Evolutionary conservation across 495 filamentous ascomycete genomes (phyloP), one percentile per base, ranked within the genome.

Genomic region (Penicillium taxi): DNA sequence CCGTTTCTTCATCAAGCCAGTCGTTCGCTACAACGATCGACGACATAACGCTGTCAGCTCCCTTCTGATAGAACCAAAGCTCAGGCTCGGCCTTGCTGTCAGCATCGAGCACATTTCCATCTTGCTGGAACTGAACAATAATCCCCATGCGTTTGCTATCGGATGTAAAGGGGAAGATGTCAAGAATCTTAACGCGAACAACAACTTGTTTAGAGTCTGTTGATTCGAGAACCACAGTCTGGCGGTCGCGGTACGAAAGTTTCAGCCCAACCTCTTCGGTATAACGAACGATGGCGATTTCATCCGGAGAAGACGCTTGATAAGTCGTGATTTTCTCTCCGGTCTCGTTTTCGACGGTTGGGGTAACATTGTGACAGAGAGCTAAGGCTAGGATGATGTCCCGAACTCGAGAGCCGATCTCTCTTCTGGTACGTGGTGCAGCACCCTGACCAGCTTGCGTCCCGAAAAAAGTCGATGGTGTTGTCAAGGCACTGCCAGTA

Each of bases 61-160:
- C 93, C 58, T 99, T 99, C 44, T 99, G 88, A 50, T 87, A 99
- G 60, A 99, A 99, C 86, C 91, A 96, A 15, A 96, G 88, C 50
- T 96, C 89, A 18, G 76, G 72, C 23, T 64, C 66, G 8, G 64
- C 56, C 9, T 67, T 64, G 21, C 22, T 22, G 1, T 44, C 36
- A 1, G 56, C 48, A 5, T 55, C 59, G 4, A 65, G 51, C 0
- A 50, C 29, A 1, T 56, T 52, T 2, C 66, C 48, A 24, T 70
- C 59, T 5, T 72, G 72, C 11, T 80, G 51, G 50, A 96, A 99
- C 45, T 84, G 82, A 14, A 94, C 81, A 42, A 96, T 80, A 39
- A 96, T 85, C n/a, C 93, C 93, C 93, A 99, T 99, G 17, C 93
- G 74, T 59, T 99, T 99, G 38, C 88, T 87, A 35, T 96, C 89